phyloP scores from a whole-genome alignment of 805 yeast species.

The Pichia nakasei region DNA sequence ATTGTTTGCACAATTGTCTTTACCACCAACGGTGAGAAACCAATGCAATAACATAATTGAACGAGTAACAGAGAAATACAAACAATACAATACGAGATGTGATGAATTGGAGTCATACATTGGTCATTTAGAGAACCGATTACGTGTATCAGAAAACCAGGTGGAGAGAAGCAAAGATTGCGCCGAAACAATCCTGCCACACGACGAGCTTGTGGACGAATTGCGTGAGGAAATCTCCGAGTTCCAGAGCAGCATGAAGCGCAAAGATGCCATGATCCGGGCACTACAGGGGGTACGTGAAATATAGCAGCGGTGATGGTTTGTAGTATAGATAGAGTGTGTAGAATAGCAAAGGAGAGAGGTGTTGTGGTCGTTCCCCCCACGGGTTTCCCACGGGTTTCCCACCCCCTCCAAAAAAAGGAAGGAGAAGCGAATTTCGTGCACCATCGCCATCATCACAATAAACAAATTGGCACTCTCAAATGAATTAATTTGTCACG shows the following conservation, averaged over 20 bases:
- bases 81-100: slow-evolving; percentile 3
- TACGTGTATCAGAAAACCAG: slow-evolving; percentile 9
- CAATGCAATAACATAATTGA: neutral
- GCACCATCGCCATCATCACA: no score
- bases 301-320: neutral
- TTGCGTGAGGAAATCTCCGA: slow-evolving; percentile 63
- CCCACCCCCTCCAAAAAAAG: no score
- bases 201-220: slow-evolving; percentile 15
- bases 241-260: slow-evolving; percentile 50
- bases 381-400: no score
- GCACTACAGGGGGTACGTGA: slow-evolving; percentile 34
- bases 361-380: no score
- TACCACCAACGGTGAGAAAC: neutral
- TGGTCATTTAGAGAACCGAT: slow-evolving; percentile 9
- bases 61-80: neutral
- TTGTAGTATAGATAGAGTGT: no score
- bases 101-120: slow-evolving; percentile 9
- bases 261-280: slow-evolving; percentile 71
- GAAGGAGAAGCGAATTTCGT: no score
- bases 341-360: no score
- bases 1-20: neutral
- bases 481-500: no score
- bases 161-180: neutral
- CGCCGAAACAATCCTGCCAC: neutral
- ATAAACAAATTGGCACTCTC: no score